Evolutionary conservation across 2,329 filamentous ascomycete species (phyloP).

Genomic region (Fusarium avenaceum): DNA sequence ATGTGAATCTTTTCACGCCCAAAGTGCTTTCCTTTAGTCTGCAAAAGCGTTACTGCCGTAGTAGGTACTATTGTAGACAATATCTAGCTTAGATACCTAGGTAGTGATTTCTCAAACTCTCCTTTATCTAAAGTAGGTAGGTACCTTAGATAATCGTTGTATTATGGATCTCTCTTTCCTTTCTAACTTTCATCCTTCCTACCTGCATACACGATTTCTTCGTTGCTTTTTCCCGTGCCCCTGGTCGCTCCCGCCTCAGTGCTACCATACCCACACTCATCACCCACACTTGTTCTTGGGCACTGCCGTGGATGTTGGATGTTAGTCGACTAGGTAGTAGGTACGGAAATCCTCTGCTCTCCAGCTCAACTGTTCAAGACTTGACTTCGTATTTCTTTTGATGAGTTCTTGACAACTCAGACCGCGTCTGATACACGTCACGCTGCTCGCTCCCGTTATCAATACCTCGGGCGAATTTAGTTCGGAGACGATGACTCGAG

Average conservation of each 20-base stretch:
- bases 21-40: neutral
- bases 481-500: conserved; percentile 4
- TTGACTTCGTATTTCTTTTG: conserved; percentile 9
- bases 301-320: too few species aligned
- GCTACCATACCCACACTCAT: conserved; percentile 40
- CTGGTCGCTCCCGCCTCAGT: conserved; percentile 38
- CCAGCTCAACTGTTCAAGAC: neutral
- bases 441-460: conserved; percentile 23
- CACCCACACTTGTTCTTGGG: neutral
- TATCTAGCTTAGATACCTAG: conserved; percentile 1
- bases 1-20: conserved; percentile 35
- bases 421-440: conserved; percentile 37
- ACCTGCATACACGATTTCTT: conserved; percentile 46
- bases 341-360: neutral
- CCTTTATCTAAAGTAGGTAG: neutral
- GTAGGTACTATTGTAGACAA: neutral
- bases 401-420: conserved; percentile 22
- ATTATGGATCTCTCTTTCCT: conserved; percentile 36
- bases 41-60: neutral
- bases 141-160: neutral
- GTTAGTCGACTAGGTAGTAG: too few species aligned
- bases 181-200: conserved; percentile 27
- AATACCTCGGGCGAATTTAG: conserved; percentile 1
- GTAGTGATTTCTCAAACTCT: conserved; percentile 6
- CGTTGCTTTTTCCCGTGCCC: conserved; percentile 44